Base-by-base conservation (phyloP, 805 yeast genomes). In the Nakazawaea ernobii region DNA sequence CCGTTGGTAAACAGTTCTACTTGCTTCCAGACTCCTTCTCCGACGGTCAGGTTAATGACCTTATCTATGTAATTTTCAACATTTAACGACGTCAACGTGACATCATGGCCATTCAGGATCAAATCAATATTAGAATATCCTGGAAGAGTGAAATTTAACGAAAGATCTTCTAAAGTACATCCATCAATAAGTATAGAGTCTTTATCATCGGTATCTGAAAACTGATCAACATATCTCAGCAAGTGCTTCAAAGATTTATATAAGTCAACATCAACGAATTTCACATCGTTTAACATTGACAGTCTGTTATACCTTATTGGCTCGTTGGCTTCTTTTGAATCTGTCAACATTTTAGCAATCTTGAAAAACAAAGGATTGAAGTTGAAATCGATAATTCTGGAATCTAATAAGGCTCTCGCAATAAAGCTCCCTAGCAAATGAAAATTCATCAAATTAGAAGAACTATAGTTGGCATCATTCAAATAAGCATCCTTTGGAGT, bases 341-440 rank as follows among this genome's bases (percentile, higher is more conserved):
- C 28, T n/a, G 28, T 39, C 43, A 24, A 28, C 45, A 11, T 51
- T 52, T 49, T 76, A 69, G 85, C 75, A 11, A 86, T 52, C 42
- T 76, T 73, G 59, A 92, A 85, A 58, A 92, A 88, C 2, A 80
- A 61, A 0, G 80, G 75, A 58, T 80, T 88, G 66, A 92, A 83
- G 41, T 79, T 71, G 61, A 92, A 82, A 61, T 94, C 98, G 41
- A 92, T 74, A 40, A 91, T 80, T 53, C 98, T 72, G n/a, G 87
- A 82, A 63, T 92, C 99, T 44, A 92, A 63, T 59, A 91, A 68
- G 0, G 97, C 85, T 50, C 97, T 74, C 0, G 96, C 97, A 45
- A 90, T 72, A 59, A 94, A 89, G 45, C 78, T 80, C 3, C 99
- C 99, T 51, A 92, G 66, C 17, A 78, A 73, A 13, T 73, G 70